phyloP scores from a whole-genome alignment of 2,329 filamentous ascomycete genomes.

The Cordyceps militaris region DNA sequence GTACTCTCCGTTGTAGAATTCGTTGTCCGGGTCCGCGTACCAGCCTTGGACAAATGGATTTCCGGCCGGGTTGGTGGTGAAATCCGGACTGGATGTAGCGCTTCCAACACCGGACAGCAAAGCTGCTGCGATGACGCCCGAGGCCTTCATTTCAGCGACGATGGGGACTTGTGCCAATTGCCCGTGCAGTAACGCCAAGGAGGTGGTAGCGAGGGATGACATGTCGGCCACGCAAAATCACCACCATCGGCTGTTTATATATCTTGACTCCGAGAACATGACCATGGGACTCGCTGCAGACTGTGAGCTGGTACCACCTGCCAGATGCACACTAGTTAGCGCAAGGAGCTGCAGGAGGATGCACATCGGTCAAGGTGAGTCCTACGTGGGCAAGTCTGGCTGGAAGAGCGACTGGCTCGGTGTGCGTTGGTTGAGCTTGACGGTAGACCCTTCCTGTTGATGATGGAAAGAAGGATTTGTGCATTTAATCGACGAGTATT shows the following conservation, averaged over 20 bases:
- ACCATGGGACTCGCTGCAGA: background rate
- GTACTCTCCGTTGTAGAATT: conserved; percentile 37
- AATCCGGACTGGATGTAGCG: conserved; percentile 22
- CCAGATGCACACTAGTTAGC: conserved; percentile 10
- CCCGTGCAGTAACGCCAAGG: background rate
- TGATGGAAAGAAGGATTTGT: background rate
- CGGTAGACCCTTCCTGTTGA: background rate
- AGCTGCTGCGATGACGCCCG: background rate
- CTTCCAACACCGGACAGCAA: background rate
- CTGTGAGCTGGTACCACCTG: background rate
- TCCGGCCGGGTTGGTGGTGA: conserved; percentile 33
- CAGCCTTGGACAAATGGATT: conserved; percentile 43
- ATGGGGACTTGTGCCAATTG: background rate
- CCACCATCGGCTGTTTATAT: background rate
- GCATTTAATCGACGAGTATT: background rate
- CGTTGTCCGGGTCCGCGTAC: conserved; percentile 45
- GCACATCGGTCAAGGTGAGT: background rate
- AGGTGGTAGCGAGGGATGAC: background rate
- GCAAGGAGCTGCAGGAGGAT: conserved; percentile 4
- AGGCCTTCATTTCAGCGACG: background rate
- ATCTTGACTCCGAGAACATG: background rate
- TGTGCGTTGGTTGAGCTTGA: background rate
- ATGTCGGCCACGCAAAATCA: background rate
- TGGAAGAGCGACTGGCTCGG: background rate
- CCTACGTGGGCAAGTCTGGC: background rate